Conservation (phyloP, 495 filamentous ascomycete species). For the Sabuloglossum arenarium region DNA sequence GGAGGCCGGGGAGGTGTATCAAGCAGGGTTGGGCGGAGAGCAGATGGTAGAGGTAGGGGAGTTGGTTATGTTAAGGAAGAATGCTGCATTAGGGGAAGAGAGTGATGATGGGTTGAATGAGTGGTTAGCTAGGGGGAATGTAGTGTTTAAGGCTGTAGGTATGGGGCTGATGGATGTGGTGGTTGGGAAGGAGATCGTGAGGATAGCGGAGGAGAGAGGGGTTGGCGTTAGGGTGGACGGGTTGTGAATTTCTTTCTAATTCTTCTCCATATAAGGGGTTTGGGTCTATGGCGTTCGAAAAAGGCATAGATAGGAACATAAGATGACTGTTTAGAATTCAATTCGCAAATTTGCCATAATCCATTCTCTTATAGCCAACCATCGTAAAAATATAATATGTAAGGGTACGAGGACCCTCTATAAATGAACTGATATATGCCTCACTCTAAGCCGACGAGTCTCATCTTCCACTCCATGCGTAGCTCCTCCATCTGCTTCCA, state of each 20-base stretch:
- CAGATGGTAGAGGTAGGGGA: slow-evolving; percentile 79
- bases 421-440: no score
- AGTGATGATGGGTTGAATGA: slow-evolving; percentile 34
- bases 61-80: slow-evolving; percentile 45
- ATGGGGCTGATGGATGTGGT: slow-evolving; percentile 63
- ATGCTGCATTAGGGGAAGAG: slow-evolving; percentile 20
- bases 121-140: slow-evolving; percentile 65
- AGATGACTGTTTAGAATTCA: no score
- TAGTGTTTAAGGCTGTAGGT: slow-evolving; percentile 71
- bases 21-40: slow-evolving; percentile 44
- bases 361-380: no score
- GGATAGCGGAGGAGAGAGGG: slow-evolving; percentile 47
- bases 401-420: neutral
- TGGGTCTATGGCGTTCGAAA: no score
- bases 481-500: slow-evolving; percentile 79
- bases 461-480: slow-evolving; percentile 52
- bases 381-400: no score
- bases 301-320: no score
- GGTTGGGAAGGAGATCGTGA: slow-evolving; percentile 54
- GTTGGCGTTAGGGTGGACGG: slow-evolving; percentile 52
- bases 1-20: slow-evolving; percentile 77
- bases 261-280: neutral
- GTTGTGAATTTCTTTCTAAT: slow-evolving; percentile 26
- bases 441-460: neutral
- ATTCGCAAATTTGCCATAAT: no score